Base-by-base conservation (phyloP, 2,329 filamentous ascomycete genomes). In the Stemphylium lycopersici region DNA sequence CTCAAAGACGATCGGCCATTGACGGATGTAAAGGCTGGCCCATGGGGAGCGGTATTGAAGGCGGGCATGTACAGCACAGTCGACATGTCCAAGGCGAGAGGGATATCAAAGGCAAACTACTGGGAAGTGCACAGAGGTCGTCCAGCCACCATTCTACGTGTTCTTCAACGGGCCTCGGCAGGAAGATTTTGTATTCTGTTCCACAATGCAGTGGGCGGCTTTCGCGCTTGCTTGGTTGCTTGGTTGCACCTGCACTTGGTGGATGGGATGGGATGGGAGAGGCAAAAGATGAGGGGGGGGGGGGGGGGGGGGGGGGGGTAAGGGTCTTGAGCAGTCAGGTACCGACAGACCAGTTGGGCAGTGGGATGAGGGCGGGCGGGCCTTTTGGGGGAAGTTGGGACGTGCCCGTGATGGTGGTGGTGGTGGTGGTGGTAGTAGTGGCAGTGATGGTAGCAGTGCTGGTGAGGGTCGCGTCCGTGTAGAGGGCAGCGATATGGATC, bases 21-120 rank as follows among this genome's bases (percentile, higher is more conserved):
- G 26, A 75, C 71, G 33, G 72, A 68, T 6, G 72, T 75, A 56
- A 75, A 75, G 41, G 68, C 71, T 55, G 72, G 61, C 32, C 70
- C 66, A 60, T 68, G 72, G 31, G 65, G 60, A 48, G 66, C 55
- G 18, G 56, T 59, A 58, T 63, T 67, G 59, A 69, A 66, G 20
- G 68, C 52, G 36, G 64, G 68, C 56, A 66, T 61, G 45, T 72
- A 70, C 33, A 72, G 62, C 57, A 69, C 66, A 63, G 70, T 68
- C 59, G 72, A 71, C 72, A 75, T 75, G 48, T 51, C 48, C 48
- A 46, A 34, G 37, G 48, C 41, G 31, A 18, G 31, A 6, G 29
- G 31, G 36, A 26, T 51, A 34, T 32, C 20, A 32, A 41, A 54
- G 26, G 31, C 12, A 49, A 33, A 38, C 31, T 43, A 52, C 38